A percentile compares a stretch with the other conserved stretches of the same genome.
phyloP scores from a whole-genome alignment of 345 rosid species.

The Cochlearia excelsa region DNA sequence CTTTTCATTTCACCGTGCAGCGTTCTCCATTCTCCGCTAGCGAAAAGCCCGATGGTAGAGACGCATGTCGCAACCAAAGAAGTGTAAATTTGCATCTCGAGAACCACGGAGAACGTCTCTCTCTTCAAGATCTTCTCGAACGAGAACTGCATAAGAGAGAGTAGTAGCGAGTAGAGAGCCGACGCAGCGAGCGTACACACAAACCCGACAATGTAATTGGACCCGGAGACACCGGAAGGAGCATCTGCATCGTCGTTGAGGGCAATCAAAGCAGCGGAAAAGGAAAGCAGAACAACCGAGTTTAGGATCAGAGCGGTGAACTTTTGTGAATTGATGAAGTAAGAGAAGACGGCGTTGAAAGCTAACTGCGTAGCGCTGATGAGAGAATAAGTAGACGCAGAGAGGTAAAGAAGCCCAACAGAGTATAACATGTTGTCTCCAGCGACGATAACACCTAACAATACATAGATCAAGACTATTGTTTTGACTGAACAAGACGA shows the following conservation, averaged over 20 bases:
- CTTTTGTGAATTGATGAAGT: slow-evolving; percentile 80
- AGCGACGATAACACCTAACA: slow-evolving; percentile 63
- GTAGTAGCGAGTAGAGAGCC: slow-evolving; percentile 69
- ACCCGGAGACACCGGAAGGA: slow-evolving; percentile 45
- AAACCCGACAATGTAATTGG: slow-evolving; percentile 53
- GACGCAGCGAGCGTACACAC: slow-evolving; percentile 68
- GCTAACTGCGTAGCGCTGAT: slow-evolving; percentile 89
- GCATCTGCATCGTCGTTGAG: slow-evolving; percentile 59
- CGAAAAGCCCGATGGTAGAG: slow-evolving; percentile 37
- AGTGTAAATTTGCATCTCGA: slow-evolving; percentile 50
- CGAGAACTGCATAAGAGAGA: slow-evolving; percentile 74
- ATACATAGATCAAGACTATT: slow-evolving; percentile 47
- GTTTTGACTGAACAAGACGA: slow-evolving; percentile 37
- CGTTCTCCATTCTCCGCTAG: slow-evolving; percentile 42
- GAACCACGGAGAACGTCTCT: slow-evolving; percentile 40
- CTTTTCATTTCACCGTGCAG: slow-evolving; percentile 42
- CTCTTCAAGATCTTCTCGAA: slow-evolving; percentile 57
- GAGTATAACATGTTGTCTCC: slow-evolving; percentile 80
- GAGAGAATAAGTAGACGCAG: slow-evolving; percentile 82
- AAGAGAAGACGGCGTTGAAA: slow-evolving; percentile 78
- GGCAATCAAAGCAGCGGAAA: slow-evolving; percentile 70
- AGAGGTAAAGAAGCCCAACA: slow-evolving; percentile 70
- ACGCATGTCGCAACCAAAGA: slow-evolving; percentile 43
- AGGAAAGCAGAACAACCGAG: slow-evolving; percentile 67
- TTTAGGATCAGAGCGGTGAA: slow-evolving; percentile 69